phyloP scores from a whole-genome alignment of 2,329 filamentous ascomycete genomes.

The Aspergillus sp. region DNA sequence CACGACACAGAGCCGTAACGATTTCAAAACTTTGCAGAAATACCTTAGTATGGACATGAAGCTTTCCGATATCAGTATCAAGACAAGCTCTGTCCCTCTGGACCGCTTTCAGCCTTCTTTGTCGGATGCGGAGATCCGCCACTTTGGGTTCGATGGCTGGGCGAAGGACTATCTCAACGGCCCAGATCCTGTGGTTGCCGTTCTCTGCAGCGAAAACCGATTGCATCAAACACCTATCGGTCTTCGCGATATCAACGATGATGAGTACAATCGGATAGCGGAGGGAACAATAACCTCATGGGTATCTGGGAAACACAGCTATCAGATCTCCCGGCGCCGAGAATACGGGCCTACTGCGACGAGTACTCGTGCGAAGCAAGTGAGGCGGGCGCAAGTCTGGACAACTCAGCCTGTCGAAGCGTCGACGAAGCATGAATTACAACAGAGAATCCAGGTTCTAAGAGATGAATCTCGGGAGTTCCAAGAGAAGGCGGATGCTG shows the following conservation, averaged over 20 bases:
- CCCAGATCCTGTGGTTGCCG: constrained; percentile 74
- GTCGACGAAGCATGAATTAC: constrained; percentile 52
- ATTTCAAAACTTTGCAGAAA: constrained; percentile 66
- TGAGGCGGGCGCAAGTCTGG: constrained; percentile 62
- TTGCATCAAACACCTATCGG: constrained; percentile 64
- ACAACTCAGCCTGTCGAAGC: constrained; percentile 67
- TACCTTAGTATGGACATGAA: constrained; percentile 57
- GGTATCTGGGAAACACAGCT: constrained; percentile 60
- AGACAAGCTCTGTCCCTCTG: constrained; percentile 53
- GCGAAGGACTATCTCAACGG: constrained; percentile 72
- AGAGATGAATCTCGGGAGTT: constrained; percentile 36
- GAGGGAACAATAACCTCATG: constrained; percentile 57
- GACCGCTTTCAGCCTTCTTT: constrained; percentile 51
- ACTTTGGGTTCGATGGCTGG: constrained; percentile 68
- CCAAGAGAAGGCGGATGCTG: constrained; percentile 20
- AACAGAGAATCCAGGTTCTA: constrained; percentile 42
- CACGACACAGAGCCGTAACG: constrained; percentile 66
- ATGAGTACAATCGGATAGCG: constrained; percentile 61
- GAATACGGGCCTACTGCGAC: constrained; percentile 74
- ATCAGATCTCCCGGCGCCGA: constrained; percentile 60
- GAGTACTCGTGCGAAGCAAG: constrained; percentile 58
- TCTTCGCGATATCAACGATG: constrained; percentile 55
- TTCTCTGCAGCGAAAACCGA: constrained; percentile 70
- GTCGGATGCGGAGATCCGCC: constrained; percentile 47
- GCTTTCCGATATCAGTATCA: constrained; percentile 65